Percentiles rank a stretch among this genome's conserved stretches.
Conservation (phyloP, 495 filamentous ascomycete genomes). For the Astrothelium macrocarpum region DNA sequence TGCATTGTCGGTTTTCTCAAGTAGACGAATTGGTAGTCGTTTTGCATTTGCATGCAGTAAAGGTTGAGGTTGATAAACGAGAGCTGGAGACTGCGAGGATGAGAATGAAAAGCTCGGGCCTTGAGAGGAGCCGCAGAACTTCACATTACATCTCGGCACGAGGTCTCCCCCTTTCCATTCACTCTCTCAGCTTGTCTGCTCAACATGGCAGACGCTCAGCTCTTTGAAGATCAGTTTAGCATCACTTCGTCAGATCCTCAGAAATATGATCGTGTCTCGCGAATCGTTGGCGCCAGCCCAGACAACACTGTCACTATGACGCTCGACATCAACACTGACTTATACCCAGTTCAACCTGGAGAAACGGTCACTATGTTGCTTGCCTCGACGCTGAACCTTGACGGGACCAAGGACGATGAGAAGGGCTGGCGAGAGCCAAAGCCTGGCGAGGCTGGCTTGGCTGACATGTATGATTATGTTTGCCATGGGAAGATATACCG, state of each 20-base stretch:
- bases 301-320: slow-evolving; percentile 63
- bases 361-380: slow-evolving; percentile 71
- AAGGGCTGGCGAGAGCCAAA: slow-evolving; percentile 68
- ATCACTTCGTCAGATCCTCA: slow-evolving; percentile 64
- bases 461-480: slow-evolving; percentile 93
- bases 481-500: slow-evolving; percentile 97
- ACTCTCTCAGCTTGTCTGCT: neutral
- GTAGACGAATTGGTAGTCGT: too few relatives aligned
- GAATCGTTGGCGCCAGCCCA: slow-evolving; percentile 60
- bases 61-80: too few relatives aligned
- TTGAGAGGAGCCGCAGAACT: too few relatives aligned
- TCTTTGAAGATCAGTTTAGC: slow-evolving; percentile 88
- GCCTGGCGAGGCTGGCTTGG: slow-evolving; percentile 65
- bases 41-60: too few relatives aligned
- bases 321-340: slow-evolving; percentile 89
- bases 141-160: too few relatives aligned
- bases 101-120: too few relatives aligned
- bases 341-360: slow-evolving; percentile 65
- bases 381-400: slow-evolving; percentile 73
- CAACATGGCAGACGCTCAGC: slow-evolving; percentile 53
- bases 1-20: too few relatives aligned
- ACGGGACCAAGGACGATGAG: slow-evolving; percentile 62
- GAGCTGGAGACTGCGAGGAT: too few relatives aligned
- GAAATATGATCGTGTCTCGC: slow-evolving; percentile 92
- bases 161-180: too few relatives aligned